Evolutionary conservation across 148 eudicot genomes (phyloP).

Genomic region (Chenopodium quinoa): DNA sequence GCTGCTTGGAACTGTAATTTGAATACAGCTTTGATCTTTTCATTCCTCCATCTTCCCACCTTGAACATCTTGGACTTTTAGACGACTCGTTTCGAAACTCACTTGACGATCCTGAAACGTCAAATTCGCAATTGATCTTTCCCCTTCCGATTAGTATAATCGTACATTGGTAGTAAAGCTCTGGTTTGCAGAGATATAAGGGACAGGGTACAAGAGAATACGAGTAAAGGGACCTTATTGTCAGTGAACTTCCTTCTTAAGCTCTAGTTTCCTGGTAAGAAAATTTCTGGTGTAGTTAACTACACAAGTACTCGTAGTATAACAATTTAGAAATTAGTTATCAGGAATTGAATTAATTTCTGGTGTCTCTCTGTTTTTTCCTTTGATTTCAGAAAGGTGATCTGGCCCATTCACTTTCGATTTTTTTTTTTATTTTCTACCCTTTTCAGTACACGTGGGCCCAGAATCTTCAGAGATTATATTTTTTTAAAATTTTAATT

Average conservation of each 20-base stretch:
- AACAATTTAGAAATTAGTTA: conserved; percentile 21
- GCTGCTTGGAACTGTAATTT: conserved; percentile 81
- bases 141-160: conserved; percentile 3
- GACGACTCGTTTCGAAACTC: background rate
- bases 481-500: too few species aligned
- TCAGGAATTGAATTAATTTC: background rate
- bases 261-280: conserved; percentile 6
- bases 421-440: background rate
- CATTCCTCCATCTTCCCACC: conserved; percentile 57
- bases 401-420: conserved; percentile 11
- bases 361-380: background rate
- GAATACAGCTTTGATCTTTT: conserved; percentile 85
- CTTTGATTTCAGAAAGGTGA: background rate
- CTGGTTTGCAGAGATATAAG: conserved; percentile 20
- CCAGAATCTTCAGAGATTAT: background rate
- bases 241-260: conserved; percentile 22
- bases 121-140: conserved; percentile 5
- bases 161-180: conserved; percentile 1
- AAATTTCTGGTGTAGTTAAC: conserved; percentile 12
- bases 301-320: conserved; percentile 12
- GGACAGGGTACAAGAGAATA: conserved; percentile 1
- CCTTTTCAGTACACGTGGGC: conserved; percentile 15
- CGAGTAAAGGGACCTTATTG: background rate
- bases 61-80: conserved; percentile 65
- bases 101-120: background rate